These are phyloP conservation scores for Zygosaccharomyces pseudobailii DNA, from an alignment of 1,139 yeast genomes.

Conservation along the genomic window DNA sequence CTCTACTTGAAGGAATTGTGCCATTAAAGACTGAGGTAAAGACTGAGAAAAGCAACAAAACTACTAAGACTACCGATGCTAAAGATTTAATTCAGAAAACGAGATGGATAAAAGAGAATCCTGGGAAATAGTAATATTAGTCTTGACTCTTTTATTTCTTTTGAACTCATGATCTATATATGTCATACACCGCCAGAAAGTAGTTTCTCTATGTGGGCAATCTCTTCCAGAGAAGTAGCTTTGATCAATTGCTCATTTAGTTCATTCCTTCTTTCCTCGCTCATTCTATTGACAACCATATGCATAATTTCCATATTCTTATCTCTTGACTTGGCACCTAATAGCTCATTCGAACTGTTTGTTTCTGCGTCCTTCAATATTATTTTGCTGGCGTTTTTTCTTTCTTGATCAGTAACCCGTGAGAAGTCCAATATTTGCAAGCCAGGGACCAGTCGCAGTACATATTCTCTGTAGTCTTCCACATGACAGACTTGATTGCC, in stretches of 20 bases:
- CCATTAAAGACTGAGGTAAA: not conserved
- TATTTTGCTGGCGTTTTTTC: slow-evolving; percentile 33
- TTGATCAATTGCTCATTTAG: slow-evolving; percentile 50
- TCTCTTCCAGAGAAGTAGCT: slow-evolving; percentile 70
- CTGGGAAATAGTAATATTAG: not conserved
- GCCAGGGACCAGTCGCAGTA: slow-evolving; percentile 60
- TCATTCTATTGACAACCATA: slow-evolving; percentile 41
- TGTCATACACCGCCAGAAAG: slow-evolving; percentile 28
- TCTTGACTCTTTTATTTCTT: not conserved
- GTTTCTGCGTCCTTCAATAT: not conserved
- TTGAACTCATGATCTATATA: not conserved
- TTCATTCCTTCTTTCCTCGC: slow-evolving; percentile 46
- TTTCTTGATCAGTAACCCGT: slow-evolving; percentile 53
- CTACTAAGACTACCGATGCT: not conserved
- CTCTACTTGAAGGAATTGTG: not conserved
- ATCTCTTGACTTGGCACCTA: slow-evolving; percentile 20
- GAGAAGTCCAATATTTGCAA: slow-evolving; percentile 63
- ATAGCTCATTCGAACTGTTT: slow-evolving; percentile 9
- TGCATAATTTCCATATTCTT: slow-evolving; percentile 33
- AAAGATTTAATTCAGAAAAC: not conserved
- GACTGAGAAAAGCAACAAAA: not conserved
- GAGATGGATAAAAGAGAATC: not conserved
- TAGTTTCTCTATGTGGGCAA: slow-evolving; percentile 58
- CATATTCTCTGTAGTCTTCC: slow-evolving; percentile 55
- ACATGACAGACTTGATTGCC: slow-evolving; percentile 58